Conservation (phyloP, 345 rosid species). For the Nephelium lappaceum region DNA sequence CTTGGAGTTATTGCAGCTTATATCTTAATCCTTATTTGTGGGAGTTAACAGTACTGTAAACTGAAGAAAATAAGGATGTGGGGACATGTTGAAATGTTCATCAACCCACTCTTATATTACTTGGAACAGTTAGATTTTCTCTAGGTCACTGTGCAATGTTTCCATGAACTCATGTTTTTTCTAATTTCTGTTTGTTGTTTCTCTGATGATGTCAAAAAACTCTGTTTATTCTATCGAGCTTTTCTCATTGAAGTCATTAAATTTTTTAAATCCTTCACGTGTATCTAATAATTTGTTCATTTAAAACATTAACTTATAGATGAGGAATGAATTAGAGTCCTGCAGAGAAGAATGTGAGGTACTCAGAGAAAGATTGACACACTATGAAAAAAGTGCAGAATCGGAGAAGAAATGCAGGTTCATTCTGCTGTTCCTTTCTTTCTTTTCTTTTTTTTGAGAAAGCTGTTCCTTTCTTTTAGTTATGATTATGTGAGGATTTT, state of each 20-base stretch:
- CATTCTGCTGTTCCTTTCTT: constrained; percentile 13
- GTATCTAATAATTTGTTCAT: constrained; percentile 8
- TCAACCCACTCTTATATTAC: neutral
- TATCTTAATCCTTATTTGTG: neutral
- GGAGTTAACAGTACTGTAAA: neutral
- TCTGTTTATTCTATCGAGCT: neutral
- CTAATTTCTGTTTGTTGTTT: neutral
- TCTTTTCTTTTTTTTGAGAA: too few species aligned
- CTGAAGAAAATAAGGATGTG: neutral
- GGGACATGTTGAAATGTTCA: neutral
- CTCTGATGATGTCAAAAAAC: neutral
- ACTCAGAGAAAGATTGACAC: constrained; percentile 48
- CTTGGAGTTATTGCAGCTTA: neutral
- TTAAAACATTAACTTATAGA: constrained; percentile 35
- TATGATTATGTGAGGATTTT: neutral
- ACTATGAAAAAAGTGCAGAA: constrained; percentile 46
- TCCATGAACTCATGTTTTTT: neutral
- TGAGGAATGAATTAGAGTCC: constrained; percentile 53
- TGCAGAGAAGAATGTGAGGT: constrained; percentile 55
- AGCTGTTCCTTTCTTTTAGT: neutral
- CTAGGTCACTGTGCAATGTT: neutral
- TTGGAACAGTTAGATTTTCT: neutral
- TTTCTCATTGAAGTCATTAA: neutral
- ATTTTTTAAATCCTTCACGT: neutral
- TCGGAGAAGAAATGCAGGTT: constrained; percentile 66